Conservation (phyloP, 2,329 filamentous ascomycete genomes). For the Calonectria ilicicola region DNA sequence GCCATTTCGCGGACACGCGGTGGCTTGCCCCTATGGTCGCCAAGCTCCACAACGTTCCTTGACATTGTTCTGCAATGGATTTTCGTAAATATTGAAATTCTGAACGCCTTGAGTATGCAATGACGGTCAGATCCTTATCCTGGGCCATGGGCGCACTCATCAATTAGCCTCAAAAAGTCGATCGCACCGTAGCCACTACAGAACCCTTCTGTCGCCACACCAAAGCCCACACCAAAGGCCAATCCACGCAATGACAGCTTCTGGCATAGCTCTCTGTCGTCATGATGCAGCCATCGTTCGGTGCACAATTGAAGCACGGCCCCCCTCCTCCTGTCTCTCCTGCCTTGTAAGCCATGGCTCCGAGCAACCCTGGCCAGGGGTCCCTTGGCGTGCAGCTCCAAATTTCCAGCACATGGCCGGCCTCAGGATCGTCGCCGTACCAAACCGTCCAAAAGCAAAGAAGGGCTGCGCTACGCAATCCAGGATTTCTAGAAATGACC, state of each 20-base stretch:
- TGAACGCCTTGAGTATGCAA: neutral
- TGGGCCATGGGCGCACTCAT: neutral
- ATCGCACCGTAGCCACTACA: neutral
- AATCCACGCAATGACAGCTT: neutral
- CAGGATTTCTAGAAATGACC: conserved; percentile 32
- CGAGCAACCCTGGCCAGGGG: conserved; percentile 41
- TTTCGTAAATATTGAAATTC: neutral
- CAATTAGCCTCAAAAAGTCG: neutral
- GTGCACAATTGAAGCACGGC: conserved; percentile 5
- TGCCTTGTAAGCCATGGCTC: conserved; percentile 34
- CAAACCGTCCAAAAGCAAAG: conserved; percentile 34
- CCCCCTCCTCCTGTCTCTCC: conserved; percentile 20
- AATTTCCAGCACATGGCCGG: conserved; percentile 42
- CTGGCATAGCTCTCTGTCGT: neutral
- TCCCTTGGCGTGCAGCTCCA: conserved; percentile 42
- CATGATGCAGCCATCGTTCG: conserved; percentile 20
- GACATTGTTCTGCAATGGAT: neutral
- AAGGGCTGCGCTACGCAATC: conserved; percentile 32
- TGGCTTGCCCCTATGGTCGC: neutral
- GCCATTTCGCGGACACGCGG: conserved; percentile 29
- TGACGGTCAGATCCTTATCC: neutral
- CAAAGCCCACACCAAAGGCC: neutral
- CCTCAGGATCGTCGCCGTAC: conserved; percentile 30
- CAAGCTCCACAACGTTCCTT: conserved; percentile 2
- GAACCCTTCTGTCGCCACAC: neutral